phyloP scores from a whole-genome alignment of 1,139 yeast species.

The Hyphopichia buzzinii region DNA sequence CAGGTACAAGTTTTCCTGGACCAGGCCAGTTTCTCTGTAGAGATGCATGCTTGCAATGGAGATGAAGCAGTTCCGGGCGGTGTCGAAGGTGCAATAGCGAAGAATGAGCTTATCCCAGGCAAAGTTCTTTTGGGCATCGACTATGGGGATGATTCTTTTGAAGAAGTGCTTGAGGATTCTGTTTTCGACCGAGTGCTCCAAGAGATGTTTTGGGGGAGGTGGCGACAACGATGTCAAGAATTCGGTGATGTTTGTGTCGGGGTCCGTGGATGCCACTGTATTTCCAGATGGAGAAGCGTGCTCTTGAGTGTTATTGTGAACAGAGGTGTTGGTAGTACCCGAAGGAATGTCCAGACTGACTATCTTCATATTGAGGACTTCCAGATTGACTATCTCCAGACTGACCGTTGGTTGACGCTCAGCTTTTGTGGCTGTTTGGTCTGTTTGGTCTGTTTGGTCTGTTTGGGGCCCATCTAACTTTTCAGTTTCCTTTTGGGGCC shows the following conservation, averaged over 20 bases:
- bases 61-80: conserved; percentile 17
- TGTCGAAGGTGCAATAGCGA: conserved; percentile 15
- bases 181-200: conserved; percentile 11
- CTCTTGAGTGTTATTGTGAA: not conserved
- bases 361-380: too few relatives aligned
- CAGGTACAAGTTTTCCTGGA: conserved; percentile 3
- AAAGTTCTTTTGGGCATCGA: conserved; percentile 15
- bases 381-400: too few relatives aligned
- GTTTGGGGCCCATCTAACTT: too few relatives aligned
- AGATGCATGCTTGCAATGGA: conserved; percentile 17
- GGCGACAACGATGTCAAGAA: not conserved
- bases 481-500: too few relatives aligned
- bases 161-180: conserved; percentile 15
- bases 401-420: not conserved
- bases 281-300: not conserved
- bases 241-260: not conserved
- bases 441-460: too few relatives aligned
- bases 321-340: not conserved
- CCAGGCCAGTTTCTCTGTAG: conserved; percentile 11
- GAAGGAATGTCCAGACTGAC: not conserved
- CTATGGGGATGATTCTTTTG: conserved; percentile 13
- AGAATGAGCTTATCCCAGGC: conserved; percentile 18
- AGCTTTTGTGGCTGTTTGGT: too few relatives aligned
- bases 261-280: not conserved
- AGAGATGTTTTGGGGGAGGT: not conserved